Conservation (phyloP, 345 rosid genomes). For the Punica granatum region DNA sequence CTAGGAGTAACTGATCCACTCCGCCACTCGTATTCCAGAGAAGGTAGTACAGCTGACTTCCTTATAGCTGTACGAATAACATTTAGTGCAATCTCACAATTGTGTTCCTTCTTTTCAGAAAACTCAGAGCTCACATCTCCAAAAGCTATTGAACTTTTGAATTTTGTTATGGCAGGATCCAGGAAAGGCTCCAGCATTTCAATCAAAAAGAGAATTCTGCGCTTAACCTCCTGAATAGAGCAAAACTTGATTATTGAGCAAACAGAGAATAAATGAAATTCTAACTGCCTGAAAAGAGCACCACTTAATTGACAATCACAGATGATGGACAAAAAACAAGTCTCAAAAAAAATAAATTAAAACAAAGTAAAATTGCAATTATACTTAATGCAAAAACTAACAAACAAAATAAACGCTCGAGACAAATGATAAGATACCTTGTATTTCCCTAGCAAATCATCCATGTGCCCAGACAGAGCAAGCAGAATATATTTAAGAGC, state of each 20-base stretch:
- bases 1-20: conserved; percentile 76
- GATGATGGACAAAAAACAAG: not conserved
- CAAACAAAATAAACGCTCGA: not conserved
- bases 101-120: conserved; percentile 49
- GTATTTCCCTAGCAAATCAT: conserved; percentile 64
- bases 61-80: conserved; percentile 59
- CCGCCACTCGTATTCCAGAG: conserved; percentile 76
- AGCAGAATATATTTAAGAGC: conserved; percentile 68
- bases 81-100: conserved; percentile 50
- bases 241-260: conserved; percentile 5
- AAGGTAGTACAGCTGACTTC: conserved; percentile 73
- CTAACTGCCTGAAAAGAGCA: conserved; percentile 43
- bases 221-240: conserved; percentile 62
- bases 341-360: no score
- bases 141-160: conserved; percentile 48
- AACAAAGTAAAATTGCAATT: not conserved
- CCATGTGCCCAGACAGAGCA: conserved; percentile 79
- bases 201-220: conserved; percentile 67
- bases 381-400: not conserved
- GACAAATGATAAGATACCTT: conserved; percentile 34
- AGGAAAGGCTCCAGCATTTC: conserved; percentile 85
- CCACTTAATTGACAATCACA: not conserved
- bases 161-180: conserved; percentile 50
- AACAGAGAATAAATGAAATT: not conserved
- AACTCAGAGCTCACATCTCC: conserved; percentile 45